Base-by-base conservation (phyloP, 306 rosid genomes). In the Lablab purpureus region DNA sequence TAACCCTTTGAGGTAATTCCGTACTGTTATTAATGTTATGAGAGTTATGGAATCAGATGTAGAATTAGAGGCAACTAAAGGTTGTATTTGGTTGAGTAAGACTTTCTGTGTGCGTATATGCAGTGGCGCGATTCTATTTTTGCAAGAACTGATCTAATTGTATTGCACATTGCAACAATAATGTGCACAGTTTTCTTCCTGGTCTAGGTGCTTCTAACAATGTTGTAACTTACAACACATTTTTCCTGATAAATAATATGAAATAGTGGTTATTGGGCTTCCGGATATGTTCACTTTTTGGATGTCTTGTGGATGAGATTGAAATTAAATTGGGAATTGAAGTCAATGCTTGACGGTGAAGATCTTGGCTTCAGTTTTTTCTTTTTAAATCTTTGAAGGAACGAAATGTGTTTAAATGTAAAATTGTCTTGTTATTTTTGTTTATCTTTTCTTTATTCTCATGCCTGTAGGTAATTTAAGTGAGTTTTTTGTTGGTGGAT, bases 381-480 rank as follows among this genome's bases (percentile, higher is more conserved):
- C 0, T 8, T 8, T 8, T 40, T 3, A 40, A 40, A 40, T 40
- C 0, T 10, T 41, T 73, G 66, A 34, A 46, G 55, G 55, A 43
- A 32, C 68, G 17, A 27, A 63, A 59, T 43, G 43, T 60, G 56
- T 19, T 45, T 52, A 55, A 37, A 28, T 47, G 2, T 41, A 4
- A 37, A 37, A 37, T 56, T 75, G 62, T 62, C 21, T 47, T 68
- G 6, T 67, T 21, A 19, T 40, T 58, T 25, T 63, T 76, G 2
- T 17, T 74, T 70, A 4, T 41, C 45, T 23, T 56, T 56, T 15
- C 2, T 51, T 47, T 40, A 19, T 76, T 32, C n/a, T 37, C 40
- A 30, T 37, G 46, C 37, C 63, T 76, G 43, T 67, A 63, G 86
- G 75, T 72, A 72, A 72, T 76, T 62, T 47, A 49, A 17, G 68